phyloP scores from a whole-genome alignment of 2,329 filamentous ascomycete genomes.

The Gyromitra esculenta region DNA sequence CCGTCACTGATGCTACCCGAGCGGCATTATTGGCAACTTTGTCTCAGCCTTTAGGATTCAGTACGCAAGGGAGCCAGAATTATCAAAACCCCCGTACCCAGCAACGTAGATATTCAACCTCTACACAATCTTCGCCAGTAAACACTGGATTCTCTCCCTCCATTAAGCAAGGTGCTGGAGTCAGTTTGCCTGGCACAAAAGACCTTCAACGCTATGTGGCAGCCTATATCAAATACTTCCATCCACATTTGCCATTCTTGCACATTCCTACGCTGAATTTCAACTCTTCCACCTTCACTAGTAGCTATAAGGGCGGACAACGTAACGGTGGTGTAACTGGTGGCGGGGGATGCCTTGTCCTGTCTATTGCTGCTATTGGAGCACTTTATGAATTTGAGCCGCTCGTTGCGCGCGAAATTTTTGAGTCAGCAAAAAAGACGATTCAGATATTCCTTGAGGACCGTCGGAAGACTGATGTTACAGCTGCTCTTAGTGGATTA shows the following conservation, averaged over 20 bases:
- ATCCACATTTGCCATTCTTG: conserved; percentile 93
- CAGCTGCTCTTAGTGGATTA: conserved; percentile 66
- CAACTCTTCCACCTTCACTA: conserved; percentile 76
- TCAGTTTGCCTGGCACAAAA: conserved; percentile 76
- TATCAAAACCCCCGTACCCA: conserved; percentile 65
- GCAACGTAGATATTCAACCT: conserved; percentile 61
- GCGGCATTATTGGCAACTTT: conserved; percentile 71
- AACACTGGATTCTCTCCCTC: conserved; percentile 48
- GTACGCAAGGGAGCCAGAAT: conserved; percentile 35
- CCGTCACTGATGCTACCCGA: conserved; percentile 73
- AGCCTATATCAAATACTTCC: conserved; percentile 90
- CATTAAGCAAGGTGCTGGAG: conserved; percentile 60
- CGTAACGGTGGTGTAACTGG: conserved; percentile 77
- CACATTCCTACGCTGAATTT: conserved; percentile 93
- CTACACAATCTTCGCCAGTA: conserved; percentile 51
- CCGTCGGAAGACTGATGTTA: conserved; percentile 83
- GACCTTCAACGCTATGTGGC: conserved; percentile 91
- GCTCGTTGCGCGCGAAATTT: conserved; percentile 80
- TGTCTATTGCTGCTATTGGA: conserved; percentile 88
- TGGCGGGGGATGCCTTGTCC: conserved; percentile 83
- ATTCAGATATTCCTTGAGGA: conserved; percentile 93
- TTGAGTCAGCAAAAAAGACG: conserved; percentile 94
- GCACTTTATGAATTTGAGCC: conserved; percentile 88
- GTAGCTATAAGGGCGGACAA: conserved; percentile 68
- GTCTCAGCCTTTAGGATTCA: conserved; percentile 66